Percentiles rank a stretch among this genome's conserved stretches.
phyloP scores from a whole-genome alignment of 2,329 filamentous ascomycete species.

The Alternaria metachromatica region DNA sequence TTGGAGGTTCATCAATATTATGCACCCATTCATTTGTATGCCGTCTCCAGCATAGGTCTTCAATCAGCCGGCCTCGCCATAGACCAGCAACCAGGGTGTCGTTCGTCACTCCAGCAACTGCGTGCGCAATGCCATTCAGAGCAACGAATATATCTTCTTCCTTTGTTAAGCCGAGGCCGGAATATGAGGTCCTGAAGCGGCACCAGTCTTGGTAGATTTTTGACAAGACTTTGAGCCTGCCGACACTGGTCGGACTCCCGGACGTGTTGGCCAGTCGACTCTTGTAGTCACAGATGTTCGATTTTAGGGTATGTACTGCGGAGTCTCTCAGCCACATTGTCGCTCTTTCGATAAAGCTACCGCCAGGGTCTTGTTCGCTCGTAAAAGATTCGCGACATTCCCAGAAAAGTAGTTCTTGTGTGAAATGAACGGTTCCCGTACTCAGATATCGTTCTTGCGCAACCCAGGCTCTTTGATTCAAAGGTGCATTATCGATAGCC shows the following conservation, averaged over 20 bases:
- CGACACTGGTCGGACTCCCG: not conserved
- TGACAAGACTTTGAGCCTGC: not conserved
- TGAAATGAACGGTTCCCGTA: constrained; percentile 19
- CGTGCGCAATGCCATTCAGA: constrained; percentile 1
- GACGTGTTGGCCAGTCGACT: no score
- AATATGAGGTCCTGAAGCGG: not conserved
- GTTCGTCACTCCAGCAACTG: not conserved
- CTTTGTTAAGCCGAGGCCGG: constrained; percentile 2
- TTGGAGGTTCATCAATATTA: not conserved
- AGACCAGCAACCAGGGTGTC: constrained; percentile 13
- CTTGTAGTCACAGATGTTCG: not conserved
- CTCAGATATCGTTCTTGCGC: constrained; percentile 22
- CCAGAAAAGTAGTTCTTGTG: constrained; percentile 15
- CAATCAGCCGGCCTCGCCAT: not conserved
- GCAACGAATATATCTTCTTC: constrained; percentile 14
- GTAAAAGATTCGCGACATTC: constrained; percentile 6
- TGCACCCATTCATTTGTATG: no score
- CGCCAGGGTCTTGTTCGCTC: not conserved
- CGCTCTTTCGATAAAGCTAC: not conserved
- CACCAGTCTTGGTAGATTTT: not conserved
- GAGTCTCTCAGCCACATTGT: no score
- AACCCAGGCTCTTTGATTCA: constrained; percentile 24
- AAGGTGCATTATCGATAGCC: constrained; percentile 1
- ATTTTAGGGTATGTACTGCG: not conserved
- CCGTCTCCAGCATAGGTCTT: constrained; percentile 4